Percentiles rank a stretch among this genome's conserved stretches.
Evolutionary conservation across 2,329 filamentous ascomycete genomes (phyloP).

Genomic region (Alternaria longipes): DNA sequence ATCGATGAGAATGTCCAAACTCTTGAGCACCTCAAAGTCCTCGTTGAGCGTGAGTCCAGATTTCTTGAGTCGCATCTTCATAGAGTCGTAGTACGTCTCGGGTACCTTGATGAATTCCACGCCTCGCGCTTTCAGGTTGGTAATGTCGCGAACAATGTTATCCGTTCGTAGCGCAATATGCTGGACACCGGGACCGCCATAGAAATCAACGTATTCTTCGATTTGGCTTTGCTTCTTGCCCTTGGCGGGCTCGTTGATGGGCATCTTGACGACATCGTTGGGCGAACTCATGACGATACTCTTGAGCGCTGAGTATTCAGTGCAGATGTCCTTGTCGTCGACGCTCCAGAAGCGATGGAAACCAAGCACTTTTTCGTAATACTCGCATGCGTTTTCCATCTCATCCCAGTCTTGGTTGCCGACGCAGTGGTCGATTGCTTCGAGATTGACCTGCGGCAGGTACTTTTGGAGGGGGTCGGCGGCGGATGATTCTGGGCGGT

Average conservation of each 20-base stretch:
- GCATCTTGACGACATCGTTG: conserved; percentile 93
- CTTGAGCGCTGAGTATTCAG: conserved; percentile 87
- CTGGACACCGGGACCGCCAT: conserved; percentile 88
- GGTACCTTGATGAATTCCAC: conserved; percentile 94
- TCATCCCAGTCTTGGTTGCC: conserved; percentile 96
- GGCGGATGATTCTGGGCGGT: conserved; percentile 62
- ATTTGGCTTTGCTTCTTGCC: conserved; percentile 95
- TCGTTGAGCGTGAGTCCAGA: conserved; percentile 71
- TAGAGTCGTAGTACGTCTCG: conserved; percentile 81
- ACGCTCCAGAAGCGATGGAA: conserved; percentile 99
- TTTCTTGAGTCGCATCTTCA: conserved; percentile 76
- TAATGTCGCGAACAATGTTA: conserved; percentile 81
- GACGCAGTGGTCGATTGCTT: conserved; percentile 91
- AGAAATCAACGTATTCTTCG: conserved; percentile 87
- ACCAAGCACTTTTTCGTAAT: conserved; percentile 86
- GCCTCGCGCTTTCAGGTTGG: conserved; percentile 81
- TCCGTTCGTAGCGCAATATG: conserved; percentile 87
- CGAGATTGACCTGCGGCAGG: conserved; percentile 73
- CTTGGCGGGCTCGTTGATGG: conserved; percentile 92
- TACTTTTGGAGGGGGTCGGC: conserved; percentile 58
- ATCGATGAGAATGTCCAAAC: conserved; percentile 88
- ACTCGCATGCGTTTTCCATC: conserved; percentile 73
- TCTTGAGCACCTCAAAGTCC: conserved; percentile 79
- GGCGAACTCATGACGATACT: conserved; percentile 89
- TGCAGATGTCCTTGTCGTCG: conserved; percentile 91